Evolutionary conservation across 257 asterid species (phyloP).

Genomic region (Jasminum sambac): DNA sequence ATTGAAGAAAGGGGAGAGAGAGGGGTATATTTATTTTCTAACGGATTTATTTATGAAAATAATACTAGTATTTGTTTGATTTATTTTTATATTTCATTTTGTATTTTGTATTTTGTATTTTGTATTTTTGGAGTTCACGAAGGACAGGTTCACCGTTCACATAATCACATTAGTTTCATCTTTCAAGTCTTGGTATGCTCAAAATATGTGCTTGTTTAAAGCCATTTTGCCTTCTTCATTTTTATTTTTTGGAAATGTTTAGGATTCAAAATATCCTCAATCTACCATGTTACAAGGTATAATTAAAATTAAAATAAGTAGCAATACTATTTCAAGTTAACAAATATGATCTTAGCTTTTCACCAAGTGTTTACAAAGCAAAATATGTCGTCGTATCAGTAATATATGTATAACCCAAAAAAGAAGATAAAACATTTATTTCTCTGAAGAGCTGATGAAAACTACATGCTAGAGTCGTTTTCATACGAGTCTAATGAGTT

Average conservation of each 20-base stretch:
- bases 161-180: constrained; percentile 32
- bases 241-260: not conserved
- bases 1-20: constrained; percentile 22
- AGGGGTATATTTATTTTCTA: not conserved
- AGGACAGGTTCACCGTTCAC: constrained; percentile 54
- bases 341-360: not conserved
- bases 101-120: not conserved
- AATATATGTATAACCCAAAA: no score
- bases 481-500: no score
- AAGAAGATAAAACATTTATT: no score
- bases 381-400: not conserved
- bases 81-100: not conserved
- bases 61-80: no score
- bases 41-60: not conserved
- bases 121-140: constrained; percentile 1
- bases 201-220: no score
- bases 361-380: not conserved
- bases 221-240: no score
- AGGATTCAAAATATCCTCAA: no score
- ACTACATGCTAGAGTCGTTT: no score
- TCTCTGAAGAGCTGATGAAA: no score
- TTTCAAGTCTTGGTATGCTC: not conserved
- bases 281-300: not conserved
- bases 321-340: not conserved
- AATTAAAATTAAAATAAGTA: not conserved